Conservation (phyloP, 2,329 filamentous ascomycete species). For the Leptosphaerulina australis region DNA sequence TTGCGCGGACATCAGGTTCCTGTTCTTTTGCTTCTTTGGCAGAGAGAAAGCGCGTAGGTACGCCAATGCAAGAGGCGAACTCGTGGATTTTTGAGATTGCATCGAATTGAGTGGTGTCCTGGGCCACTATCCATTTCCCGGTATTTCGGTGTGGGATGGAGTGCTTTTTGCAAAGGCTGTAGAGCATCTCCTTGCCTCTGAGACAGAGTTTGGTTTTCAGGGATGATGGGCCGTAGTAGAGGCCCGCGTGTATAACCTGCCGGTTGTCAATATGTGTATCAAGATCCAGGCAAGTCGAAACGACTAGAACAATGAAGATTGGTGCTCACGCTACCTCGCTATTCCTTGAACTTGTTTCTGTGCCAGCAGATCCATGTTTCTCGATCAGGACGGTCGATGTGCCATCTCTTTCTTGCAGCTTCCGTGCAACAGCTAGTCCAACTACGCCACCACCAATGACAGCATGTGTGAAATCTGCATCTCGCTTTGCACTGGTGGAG, state of each 20-base stretch:
- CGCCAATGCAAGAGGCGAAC: slow-evolving; percentile 61
- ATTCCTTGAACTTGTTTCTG: slow-evolving; percentile 87
- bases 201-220: slow-evolving; percentile 88
- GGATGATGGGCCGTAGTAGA: slow-evolving; percentile 80
- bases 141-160: slow-evolving; percentile 73
- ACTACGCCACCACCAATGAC: slow-evolving; percentile 75
- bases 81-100: slow-evolving; percentile 64
- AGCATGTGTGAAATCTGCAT: slow-evolving; percentile 68
- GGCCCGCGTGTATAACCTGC: slow-evolving; percentile 88
- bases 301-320: no score
- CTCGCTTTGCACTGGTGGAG: slow-evolving; percentile 34
- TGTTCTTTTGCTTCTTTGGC: slow-evolving; percentile 64
- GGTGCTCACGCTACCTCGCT: slow-evolving; percentile 66
- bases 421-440: slow-evolving; percentile 77
- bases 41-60: slow-evolving; percentile 75
- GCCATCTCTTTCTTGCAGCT: slow-evolving; percentile 66
- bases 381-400: slow-evolving; percentile 79
- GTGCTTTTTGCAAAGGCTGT: slow-evolving; percentile 73
- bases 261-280: neutral
- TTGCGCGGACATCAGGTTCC: slow-evolving; percentile 78
- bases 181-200: slow-evolving; percentile 75
- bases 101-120: slow-evolving; percentile 72
- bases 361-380: slow-evolving; percentile 75
- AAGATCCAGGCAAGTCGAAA: no score
- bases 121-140: slow-evolving; percentile 95